Percentiles rank a stretch among this genome's conserved stretches.
phyloP scores from a whole-genome alignment of 345 rosid species.

The Bruguiera parviflora region DNA sequence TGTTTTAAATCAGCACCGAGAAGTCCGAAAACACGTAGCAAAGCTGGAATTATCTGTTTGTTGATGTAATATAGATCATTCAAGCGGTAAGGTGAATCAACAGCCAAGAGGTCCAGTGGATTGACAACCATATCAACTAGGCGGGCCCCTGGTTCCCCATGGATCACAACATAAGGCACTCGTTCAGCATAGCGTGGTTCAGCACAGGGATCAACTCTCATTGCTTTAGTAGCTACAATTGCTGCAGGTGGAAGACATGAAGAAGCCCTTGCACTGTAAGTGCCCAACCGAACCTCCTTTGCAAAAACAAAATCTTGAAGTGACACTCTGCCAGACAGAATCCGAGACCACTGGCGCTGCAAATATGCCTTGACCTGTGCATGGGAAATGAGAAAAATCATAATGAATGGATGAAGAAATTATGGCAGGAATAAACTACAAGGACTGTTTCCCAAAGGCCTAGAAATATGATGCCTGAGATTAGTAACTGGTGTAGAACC shows the following conservation, averaged over 20 bases:
- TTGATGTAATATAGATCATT: slow-evolving; percentile 84
- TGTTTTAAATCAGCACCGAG: slow-evolving; percentile 72
- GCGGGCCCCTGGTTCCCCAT: slow-evolving; percentile 91
- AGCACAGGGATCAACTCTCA: slow-evolving; percentile 85
- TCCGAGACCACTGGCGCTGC: slow-evolving; percentile 82
- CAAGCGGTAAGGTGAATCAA: slow-evolving; percentile 70
- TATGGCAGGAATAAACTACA: background rate
- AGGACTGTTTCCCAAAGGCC: background rate
- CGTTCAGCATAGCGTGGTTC: slow-evolving; percentile 88
- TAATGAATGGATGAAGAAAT: background rate
- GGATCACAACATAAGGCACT: slow-evolving; percentile 87
- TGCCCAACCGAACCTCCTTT: slow-evolving; percentile 92
- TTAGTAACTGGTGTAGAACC: background rate
- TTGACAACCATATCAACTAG: slow-evolving; percentile 94
- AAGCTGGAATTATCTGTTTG: slow-evolving; percentile 92
- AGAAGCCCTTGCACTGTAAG: slow-evolving; percentile 60
- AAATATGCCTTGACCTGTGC: slow-evolving; percentile 70
- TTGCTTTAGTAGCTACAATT: slow-evolving; percentile 81
- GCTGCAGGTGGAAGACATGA: slow-evolving; percentile 91
- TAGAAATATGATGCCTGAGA: background rate
- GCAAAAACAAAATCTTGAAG: slow-evolving; percentile 94
- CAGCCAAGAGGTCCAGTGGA: slow-evolving; percentile 73
- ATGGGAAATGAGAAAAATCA: slow-evolving; percentile 6
- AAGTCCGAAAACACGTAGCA: slow-evolving; percentile 86
- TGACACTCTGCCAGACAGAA: slow-evolving; percentile 79